phyloP scores from a whole-genome alignment of 176 grass and related monocot genomes.

The Themeda triandra region DNA sequence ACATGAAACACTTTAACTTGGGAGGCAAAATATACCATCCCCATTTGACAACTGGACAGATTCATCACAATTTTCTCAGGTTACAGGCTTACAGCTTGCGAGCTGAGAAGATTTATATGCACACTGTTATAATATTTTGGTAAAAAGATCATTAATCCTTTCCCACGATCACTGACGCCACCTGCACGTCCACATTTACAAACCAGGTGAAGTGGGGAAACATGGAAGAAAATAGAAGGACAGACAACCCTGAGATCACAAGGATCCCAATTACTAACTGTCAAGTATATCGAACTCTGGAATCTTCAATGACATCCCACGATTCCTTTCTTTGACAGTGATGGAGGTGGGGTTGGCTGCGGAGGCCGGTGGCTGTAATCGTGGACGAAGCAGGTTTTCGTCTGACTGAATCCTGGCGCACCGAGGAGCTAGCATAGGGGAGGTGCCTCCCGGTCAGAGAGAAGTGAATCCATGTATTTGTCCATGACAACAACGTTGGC shows the following conservation, averaged over 20 bases:
- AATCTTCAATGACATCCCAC: constrained; percentile 74
- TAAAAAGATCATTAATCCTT: constrained; percentile 17
- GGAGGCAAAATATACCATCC: background rate
- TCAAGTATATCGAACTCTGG: constrained; percentile 79
- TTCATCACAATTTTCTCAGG: constrained; percentile 33
- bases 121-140: constrained; percentile 42
- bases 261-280: constrained; percentile 40
- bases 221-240: constrained; percentile 12
- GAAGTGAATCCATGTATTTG: constrained; percentile 91
- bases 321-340: constrained; percentile 59
- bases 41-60: constrained; percentile 16
- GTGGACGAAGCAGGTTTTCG: constrained; percentile 52
- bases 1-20: background rate
- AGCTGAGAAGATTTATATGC: constrained; percentile 27
- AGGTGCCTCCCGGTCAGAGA: constrained; percentile 50
- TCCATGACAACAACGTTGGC: constrained; percentile 72
- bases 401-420: constrained; percentile 54
- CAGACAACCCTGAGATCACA: constrained; percentile 21
- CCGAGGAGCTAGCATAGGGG: constrained; percentile 49
- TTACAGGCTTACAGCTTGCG: constrained; percentile 39
- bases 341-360: constrained; percentile 23
- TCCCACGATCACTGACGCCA: constrained; percentile 36
- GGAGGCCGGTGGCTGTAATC: constrained; percentile 39
- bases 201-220: constrained; percentile 47
- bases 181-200: constrained; percentile 74